Percentiles rank a stretch among this genome's conserved stretches.
Evolutionary conservation across 306 rosid species (phyloP).

Genomic region (Dalbergia cultrata): DNA sequence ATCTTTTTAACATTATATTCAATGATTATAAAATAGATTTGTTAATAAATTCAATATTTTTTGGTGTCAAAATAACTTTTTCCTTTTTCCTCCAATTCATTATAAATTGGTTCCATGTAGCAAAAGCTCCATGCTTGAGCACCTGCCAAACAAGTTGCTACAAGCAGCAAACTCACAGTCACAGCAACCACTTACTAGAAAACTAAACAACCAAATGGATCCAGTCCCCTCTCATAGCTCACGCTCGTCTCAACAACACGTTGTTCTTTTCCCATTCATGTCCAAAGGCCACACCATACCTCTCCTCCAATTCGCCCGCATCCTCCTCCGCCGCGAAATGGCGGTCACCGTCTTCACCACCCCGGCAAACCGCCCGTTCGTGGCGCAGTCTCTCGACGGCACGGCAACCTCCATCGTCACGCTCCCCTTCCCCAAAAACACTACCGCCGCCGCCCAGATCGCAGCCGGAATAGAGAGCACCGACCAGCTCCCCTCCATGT

Average conservation of each 20-base stretch:
- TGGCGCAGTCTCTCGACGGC: neutral
- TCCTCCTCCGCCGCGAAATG: constrained; percentile 21
- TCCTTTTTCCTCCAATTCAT: too few relatives aligned
- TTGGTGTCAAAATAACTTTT: too few relatives aligned
- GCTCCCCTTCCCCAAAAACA: neutral
- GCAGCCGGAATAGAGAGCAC: constrained; percentile 33
- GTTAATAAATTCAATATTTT: too few relatives aligned
- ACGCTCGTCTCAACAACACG: neutral
- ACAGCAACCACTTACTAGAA: neutral
- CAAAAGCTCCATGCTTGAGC: too few relatives aligned
- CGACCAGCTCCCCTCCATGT: constrained; percentile 35
- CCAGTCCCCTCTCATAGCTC: neutral
- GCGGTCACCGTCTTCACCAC: constrained; percentile 40
- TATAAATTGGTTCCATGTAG: too few relatives aligned
- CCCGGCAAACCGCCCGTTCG: constrained; percentile 4
- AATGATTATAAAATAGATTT: too few relatives aligned
- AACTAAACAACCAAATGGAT: neutral
- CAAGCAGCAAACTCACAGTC: neutral
- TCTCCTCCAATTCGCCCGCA: constrained; percentile 32
- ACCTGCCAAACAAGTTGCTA: neutral
- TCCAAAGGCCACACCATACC: constrained; percentile 44
- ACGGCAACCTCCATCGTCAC: constrained; percentile 20
- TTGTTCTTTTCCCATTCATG: constrained; percentile 41
- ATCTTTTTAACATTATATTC: too few relatives aligned
- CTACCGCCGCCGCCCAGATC: neutral